Evolutionary conservation across 371 early-diverging fungal species (phyloP), one percentile per base, ranked within the genome.

Genomic region (Mucor circinelloides): DNA sequence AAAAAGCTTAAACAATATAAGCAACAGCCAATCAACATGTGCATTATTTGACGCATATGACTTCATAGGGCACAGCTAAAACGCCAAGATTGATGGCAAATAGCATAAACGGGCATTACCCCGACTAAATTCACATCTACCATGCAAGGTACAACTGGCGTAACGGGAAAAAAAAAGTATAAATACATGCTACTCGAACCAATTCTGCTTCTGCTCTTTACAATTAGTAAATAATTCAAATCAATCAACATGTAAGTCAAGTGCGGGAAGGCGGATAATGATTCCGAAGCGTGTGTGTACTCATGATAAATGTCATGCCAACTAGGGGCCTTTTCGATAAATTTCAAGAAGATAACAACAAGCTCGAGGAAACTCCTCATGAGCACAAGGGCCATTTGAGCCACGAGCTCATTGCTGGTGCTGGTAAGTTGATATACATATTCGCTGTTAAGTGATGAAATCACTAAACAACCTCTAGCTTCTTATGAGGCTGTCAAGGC

Each of bases 391-490:
- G 75, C 28, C 68, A 64, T 57, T 66, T 84, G 60, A 70, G 74
- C 32, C 86, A 85, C 73, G 86, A 85, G 69, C 63, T 80, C 55
- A 82, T 87, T 72, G 83, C 83, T 46, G 85, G 81, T 46, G 87
- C 87, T 66, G 84, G 79, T 70, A 75, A 62, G 64, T 74, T 50
- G n/a, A 54, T 54, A 15, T n/a, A n/a, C n/a, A n/a, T 32, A 7
- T 31, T 38, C 25, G 3, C 9, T 21, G 0, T 6, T 10, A 10
- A 25, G 28, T 38, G 19, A 21, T 17, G 30, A 36, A 7, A 6
- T 48, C 7, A 23, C n/a, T 21, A 9, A 40, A 9, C 27, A n/a
- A 5, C 17, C 5, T 38, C 1, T 67, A 75, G 76, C 80, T 59
- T 73, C 79, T 54, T 83, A 60, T 32, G 73, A 80, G 63, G 83